phyloP scores from a whole-genome alignment of 2,329 filamentous ascomycete genomes.

The Phialemonium atrogriseum region DNA sequence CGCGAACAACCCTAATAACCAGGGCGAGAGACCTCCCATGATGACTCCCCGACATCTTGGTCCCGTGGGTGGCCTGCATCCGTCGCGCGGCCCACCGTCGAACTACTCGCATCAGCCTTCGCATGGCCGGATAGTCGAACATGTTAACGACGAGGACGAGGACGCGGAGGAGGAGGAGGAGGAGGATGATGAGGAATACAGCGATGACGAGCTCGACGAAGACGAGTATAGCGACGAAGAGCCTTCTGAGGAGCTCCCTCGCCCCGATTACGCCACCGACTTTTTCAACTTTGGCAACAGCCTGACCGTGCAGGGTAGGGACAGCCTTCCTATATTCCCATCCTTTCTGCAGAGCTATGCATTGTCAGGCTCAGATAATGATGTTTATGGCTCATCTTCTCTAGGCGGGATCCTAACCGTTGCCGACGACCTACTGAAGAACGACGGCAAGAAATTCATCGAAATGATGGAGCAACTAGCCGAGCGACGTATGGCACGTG shows the following conservation, averaged over 20 bases:
- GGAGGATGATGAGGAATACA: conserved; percentile 39
- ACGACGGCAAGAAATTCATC: conserved; percentile 98
- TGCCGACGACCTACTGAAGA: conserved; percentile 95
- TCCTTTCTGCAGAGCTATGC: conserved; percentile 19
- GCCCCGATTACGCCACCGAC: conserved; percentile 64
- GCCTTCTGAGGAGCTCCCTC: conserved; percentile 38
- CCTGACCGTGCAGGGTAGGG: conserved; percentile 79
- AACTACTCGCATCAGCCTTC: conserved; percentile 63
- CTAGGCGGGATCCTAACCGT: conserved; percentile 96
- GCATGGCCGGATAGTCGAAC: conserved; percentile 64
- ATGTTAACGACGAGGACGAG: conserved; percentile 48
- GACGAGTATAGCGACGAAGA: conserved; percentile 56
- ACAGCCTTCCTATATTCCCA: conserved; percentile 33
- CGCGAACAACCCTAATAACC: conserved; percentile 63
- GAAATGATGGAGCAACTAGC: conserved; percentile 99
- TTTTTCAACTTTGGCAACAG: conserved; percentile 98
- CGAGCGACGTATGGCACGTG: conserved; percentile 92
- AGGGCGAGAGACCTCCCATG: conserved; percentile 62
- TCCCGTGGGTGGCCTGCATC: conserved; percentile 43
- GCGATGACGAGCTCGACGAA: conserved; percentile 40
- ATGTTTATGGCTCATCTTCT: conserved; percentile 25
- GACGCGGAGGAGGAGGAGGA: conserved; percentile 47
- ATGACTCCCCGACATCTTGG: conserved; percentile 59
- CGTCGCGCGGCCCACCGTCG: conserved; percentile 44
- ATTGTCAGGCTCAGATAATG: conserved; percentile 15